Percentiles rank a stretch among this genome's conserved stretches.
Conservation (phyloP, 2,329 filamentous ascomycete species). For the Basipetospora chlamydospora region DNA sequence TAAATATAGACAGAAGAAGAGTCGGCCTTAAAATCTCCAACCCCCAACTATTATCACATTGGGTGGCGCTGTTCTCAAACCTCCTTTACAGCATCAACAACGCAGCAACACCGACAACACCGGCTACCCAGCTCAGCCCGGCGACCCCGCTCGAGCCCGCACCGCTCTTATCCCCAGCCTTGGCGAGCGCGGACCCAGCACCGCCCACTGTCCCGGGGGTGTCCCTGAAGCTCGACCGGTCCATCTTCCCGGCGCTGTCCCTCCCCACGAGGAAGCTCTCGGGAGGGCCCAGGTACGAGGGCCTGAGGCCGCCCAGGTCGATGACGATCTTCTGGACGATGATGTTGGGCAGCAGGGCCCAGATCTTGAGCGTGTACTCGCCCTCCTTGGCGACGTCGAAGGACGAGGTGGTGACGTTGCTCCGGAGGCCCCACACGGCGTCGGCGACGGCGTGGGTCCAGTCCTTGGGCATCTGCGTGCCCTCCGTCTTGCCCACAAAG, state of each 20-base stretch:
- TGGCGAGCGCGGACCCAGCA: background rate
- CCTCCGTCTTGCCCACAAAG: constrained; percentile 26
- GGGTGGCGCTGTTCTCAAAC: too few relatives aligned
- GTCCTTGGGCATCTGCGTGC: constrained; percentile 23
- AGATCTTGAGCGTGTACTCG: constrained; percentile 33
- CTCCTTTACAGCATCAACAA: background rate
- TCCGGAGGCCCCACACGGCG: constrained; percentile 27
- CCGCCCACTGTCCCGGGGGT: constrained; percentile 1
- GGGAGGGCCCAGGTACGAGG: constrained; percentile 41
- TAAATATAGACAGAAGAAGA: background rate
- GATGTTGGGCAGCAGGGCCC: constrained; percentile 36
- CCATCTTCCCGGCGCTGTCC: constrained; percentile 21
- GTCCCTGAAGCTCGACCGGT: constrained; percentile 21
- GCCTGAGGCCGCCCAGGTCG: constrained; percentile 37
- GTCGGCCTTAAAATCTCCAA: too few relatives aligned
- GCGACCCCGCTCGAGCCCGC: background rate
- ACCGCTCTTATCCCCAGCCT: background rate
- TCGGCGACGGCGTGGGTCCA: constrained; percentile 30
- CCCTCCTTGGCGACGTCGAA: constrained; percentile 26
- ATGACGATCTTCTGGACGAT: constrained; percentile 42
- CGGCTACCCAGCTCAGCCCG: background rate
- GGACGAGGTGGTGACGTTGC: constrained; percentile 28
- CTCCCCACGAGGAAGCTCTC: constrained; percentile 35
- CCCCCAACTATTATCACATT: background rate
- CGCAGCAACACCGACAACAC: background rate